Percentiles rank a stretch among this genome's conserved stretches.
phyloP scores from a whole-genome alignment of 202 grass and related monocot species.

The Cymbopogon flexuosus region DNA sequence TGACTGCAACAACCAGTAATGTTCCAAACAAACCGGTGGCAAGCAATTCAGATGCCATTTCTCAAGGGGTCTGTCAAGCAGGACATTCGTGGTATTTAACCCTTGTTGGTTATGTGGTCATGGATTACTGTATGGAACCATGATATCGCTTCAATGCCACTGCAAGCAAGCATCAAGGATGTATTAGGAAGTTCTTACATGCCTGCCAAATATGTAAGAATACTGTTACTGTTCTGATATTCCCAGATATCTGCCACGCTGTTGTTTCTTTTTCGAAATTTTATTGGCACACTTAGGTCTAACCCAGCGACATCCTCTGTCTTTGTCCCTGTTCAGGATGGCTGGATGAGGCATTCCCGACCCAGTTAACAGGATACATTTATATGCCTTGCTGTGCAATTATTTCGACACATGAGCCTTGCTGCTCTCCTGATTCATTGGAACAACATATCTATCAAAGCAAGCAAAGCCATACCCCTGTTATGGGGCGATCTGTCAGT shows the following conservation, averaged over 20 bases:
- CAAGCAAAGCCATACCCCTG: neutral
- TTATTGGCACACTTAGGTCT: neutral
- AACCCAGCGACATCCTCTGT: neutral
- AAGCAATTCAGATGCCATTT: slow-evolving; percentile 5
- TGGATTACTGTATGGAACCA: neutral
- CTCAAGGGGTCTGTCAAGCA: neutral
- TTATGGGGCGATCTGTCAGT: neutral
- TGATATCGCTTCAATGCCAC: neutral
- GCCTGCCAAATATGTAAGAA: neutral
- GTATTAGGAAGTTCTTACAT: neutral
- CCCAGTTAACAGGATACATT: neutral
- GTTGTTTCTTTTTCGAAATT: neutral
- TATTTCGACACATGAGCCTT: neutral
- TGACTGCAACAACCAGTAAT: slow-evolving; percentile 9
- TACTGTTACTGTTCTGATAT: neutral
- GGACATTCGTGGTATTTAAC: neutral
- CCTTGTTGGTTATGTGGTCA: neutral
- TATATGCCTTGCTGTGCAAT: neutral
- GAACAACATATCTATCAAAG: neutral
- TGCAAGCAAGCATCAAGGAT: neutral
- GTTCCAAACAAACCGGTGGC: neutral
- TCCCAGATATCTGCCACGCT: neutral
- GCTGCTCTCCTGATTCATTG: neutral
- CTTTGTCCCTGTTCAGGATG: slow-evolving; percentile 12
- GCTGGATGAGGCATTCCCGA: slow-evolving; percentile 3